These are phyloP conservation scores for Graphilbum fragrans DNA, from an alignment of 2,329 filamentous ascomycete species.

Conservation along the genomic window DNA sequence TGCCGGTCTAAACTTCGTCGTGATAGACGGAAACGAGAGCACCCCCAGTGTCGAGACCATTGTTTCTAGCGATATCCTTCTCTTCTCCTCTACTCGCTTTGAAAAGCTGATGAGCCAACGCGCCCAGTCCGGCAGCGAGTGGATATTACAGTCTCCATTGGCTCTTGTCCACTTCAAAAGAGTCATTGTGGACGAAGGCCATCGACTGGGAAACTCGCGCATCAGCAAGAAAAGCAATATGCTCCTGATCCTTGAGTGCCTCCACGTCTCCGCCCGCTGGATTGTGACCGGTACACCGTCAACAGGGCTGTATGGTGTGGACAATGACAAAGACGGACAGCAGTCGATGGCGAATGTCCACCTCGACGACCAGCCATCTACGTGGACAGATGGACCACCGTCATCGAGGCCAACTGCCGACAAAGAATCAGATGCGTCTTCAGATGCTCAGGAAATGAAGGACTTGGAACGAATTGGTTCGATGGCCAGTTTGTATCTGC, in stretches of 20 bases:
- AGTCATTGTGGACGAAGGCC: constrained; percentile 86
- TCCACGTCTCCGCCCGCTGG: constrained; percentile 67
- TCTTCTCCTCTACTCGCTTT: constrained; percentile 66
- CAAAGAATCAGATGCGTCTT: constrained; percentile 19
- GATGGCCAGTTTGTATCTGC: constrained; percentile 59
- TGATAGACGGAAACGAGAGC: constrained; percentile 35
- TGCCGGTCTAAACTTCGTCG: constrained; percentile 46
- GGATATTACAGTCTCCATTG: constrained; percentile 39
- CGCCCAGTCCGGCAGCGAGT: constrained; percentile 16
- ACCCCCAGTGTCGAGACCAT: constrained; percentile 50
- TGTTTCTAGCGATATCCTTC: constrained; percentile 57
- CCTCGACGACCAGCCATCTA: not conserved
- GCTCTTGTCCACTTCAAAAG: constrained; percentile 70
- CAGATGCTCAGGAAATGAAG: constrained; percentile 40
- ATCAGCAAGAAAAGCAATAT: constrained; percentile 42
- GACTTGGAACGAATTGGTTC: constrained; percentile 56
- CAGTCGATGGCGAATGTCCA: not conserved
- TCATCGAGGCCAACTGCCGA: not conserved
- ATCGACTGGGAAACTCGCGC: constrained; percentile 61
- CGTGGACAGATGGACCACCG: not conserved
- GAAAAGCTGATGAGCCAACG: constrained; percentile 45
- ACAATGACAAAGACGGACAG: constrained; percentile 19
- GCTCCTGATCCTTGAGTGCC: constrained; percentile 34
- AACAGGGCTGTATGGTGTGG: constrained; percentile 66
- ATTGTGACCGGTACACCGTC: constrained; percentile 86